Evolutionary conservation across 106 monocot genomes (phyloP).

Genomic region (Alisma plantagoaquatica): DNA sequence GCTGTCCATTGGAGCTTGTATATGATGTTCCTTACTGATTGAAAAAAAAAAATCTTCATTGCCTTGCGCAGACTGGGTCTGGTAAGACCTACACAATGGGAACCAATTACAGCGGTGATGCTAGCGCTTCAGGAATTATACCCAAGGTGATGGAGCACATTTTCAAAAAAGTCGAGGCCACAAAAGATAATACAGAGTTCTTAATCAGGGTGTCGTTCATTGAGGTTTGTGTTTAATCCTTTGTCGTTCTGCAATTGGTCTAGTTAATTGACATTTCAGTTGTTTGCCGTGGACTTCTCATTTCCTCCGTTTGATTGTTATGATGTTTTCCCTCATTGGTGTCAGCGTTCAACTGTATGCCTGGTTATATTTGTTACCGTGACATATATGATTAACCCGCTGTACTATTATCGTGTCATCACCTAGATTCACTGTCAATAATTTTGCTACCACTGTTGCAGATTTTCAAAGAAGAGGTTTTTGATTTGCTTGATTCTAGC

Average conservation of each 20-base stretch:
- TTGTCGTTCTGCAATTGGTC: background rate
- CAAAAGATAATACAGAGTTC: conserved; percentile 51
- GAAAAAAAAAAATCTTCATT: background rate
- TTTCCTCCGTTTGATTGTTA: too few species aligned
- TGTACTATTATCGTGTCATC: too few species aligned
- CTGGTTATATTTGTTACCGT: too few species aligned
- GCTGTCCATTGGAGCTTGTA: background rate
- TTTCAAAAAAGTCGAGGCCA: conserved; percentile 43
- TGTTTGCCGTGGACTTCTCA: background rate
- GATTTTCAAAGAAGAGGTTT: conserved; percentile 99
- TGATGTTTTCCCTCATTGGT: too few species aligned
- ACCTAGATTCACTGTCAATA: too few species aligned
- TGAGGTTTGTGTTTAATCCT: conserved; percentile 33
- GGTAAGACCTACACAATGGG: conserved; percentile 99
- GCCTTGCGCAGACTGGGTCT: conserved; percentile 69
- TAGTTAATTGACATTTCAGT: background rate
- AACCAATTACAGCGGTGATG: conserved; percentile 65
- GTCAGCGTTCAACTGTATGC: too few species aligned
- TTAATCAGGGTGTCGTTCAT: conserved; percentile 92
- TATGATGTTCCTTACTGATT: background rate
- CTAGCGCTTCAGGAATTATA: conserved; percentile 48
- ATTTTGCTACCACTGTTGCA: too few species aligned
- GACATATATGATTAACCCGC: too few species aligned
- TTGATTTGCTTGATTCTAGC: conserved; percentile 76
- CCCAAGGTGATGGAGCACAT: conserved; percentile 79